Base-by-base conservation (phyloP, 352 stramenopile genomes). In the Globisporangium echinulatum region DNA sequence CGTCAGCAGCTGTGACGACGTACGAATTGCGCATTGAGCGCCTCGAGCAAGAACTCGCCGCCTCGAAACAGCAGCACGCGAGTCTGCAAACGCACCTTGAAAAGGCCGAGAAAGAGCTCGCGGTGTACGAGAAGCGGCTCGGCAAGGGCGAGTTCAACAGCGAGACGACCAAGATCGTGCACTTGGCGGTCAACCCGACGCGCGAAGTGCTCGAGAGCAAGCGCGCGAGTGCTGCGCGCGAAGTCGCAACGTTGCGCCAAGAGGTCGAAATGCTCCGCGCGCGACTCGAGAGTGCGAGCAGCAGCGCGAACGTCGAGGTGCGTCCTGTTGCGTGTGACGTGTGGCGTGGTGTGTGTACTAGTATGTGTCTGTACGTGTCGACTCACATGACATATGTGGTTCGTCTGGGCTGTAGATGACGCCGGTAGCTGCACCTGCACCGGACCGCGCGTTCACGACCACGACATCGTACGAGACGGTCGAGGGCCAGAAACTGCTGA, bases 391-490 rank as follows among this genome's bases (percentile, higher is more conserved):
- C 61, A 10, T 4, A 11, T 51, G 13, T 25, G 5, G 46, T 17
- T 46, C 5, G 8, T 56, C 6, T 44, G 33, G 7, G 43, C 36
- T 59, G 13, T 7, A 60, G 56, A 56, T 51, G 46, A 56, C 51
- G 7, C 51, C 51, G 5, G 51, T 3, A 4, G 50, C 33, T 25
- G 36, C 50, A 10, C 11, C 44, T 5, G 49, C 59, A 5, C 51
- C 67, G 3, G 68, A 74, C 25, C 64, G 69, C 7, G 72, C 70
- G 19, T 72, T 86, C 58, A 96, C 77, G 33, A 89, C 73, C 10
- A 91, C 74, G 17, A 89, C 82, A n/a, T 90, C 85, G 11, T 92
- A 92, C 58, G 83, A 92, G 59, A 92, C 83, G 0, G 80, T 92
- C 9, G 82, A 92, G 58, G 83, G 83, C n/a, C 79, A 92, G 25